phyloP scores from a whole-genome alignment of 2,329 filamentous ascomycete genomes.

The Xylariaceae sp. region DNA sequence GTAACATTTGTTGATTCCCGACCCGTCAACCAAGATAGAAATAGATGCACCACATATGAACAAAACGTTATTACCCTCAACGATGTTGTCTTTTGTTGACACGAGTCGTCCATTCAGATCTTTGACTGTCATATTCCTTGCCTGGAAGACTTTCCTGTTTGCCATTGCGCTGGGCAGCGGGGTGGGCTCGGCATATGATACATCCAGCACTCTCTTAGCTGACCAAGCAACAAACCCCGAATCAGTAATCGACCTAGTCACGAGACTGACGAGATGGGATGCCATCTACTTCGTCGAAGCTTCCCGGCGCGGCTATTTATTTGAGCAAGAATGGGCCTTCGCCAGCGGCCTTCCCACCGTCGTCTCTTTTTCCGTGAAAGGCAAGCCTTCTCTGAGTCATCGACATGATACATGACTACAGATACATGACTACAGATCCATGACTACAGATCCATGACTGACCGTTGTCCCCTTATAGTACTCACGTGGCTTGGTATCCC shows the following conservation, averaged over 20 bases:
- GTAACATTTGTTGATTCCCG: background rate
- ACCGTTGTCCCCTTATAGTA: conserved; percentile 12
- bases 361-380: conserved; percentile 35
- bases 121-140: conserved; percentile 42
- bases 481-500: conserved; percentile 26
- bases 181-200: conserved; percentile 65
- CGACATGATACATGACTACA: background rate
- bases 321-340: conserved; percentile 86
- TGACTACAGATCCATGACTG: background rate
- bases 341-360: conserved; percentile 45
- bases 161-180: conserved; percentile 48
- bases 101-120: conserved; percentile 19
- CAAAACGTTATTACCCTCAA: background rate
- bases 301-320: conserved; percentile 59
- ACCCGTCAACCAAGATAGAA: background rate
- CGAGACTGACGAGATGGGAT: conserved; percentile 71
- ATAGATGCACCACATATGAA: background rate
- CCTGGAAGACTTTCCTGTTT: conserved; percentile 66
- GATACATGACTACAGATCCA: too few species aligned
- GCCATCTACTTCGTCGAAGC: conserved; percentile 67
- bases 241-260: conserved; percentile 37
- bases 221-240: conserved; percentile 32
- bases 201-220: conserved; percentile 57
- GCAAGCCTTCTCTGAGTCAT: conserved; percentile 22
- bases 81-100: conserved; percentile 21